Base-by-base conservation (phyloP, 2,329 filamentous ascomycete species). In the Exophiala oligosperma region DNA sequence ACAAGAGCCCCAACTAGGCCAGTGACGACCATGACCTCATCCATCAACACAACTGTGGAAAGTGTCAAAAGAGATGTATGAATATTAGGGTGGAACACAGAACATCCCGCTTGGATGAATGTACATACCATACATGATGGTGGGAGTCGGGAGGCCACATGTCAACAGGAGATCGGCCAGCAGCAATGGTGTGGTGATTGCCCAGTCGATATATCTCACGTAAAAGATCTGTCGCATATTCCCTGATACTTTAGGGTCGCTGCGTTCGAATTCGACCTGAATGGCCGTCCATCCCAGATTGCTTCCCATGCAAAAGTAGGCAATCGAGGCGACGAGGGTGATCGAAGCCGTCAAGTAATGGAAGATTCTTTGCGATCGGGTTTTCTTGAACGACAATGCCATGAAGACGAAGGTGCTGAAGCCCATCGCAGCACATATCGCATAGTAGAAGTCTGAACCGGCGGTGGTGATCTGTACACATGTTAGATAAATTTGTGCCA, bases 241-340 rank as follows among this genome's bases (percentile, higher is more conserved):
- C 4, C 83, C 83, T 2, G 71, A 61, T 2, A 82, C 77, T 4
- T 77, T 74, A 12, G 74, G 71, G 53, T 75, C 69, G 57, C 59
- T 72, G 52, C 78, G 76, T 1, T 71, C 72, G 64, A 82, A 89
- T 67, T 90, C 81, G 40, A 85, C 85, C n/a, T 75, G 67, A 64
- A 88, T 85, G 0, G 84, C 81, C 1, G 81, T 80, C 71, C 82
- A 86, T 35, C 86, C 86, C 1, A 89, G 74, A 66, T 86, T 84
- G 8, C 84, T 82, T n/a, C 79, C 85, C 84, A 88, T 86, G 62
- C 81, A 78, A 73, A 85, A 89, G 73, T 88, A 88, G 12, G 84
- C 78, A 63, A 88, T 84, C 40, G 79, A 76, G 21, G 67, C 62
- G 40, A 68, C 57, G 17, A 69, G 41, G 17, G 59, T 62, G 52